These are phyloP conservation scores for Moesziomyces sp. DNA, from an alignment of 1,284 basidiomycete genomes.

Conservation along the genomic window DNA sequence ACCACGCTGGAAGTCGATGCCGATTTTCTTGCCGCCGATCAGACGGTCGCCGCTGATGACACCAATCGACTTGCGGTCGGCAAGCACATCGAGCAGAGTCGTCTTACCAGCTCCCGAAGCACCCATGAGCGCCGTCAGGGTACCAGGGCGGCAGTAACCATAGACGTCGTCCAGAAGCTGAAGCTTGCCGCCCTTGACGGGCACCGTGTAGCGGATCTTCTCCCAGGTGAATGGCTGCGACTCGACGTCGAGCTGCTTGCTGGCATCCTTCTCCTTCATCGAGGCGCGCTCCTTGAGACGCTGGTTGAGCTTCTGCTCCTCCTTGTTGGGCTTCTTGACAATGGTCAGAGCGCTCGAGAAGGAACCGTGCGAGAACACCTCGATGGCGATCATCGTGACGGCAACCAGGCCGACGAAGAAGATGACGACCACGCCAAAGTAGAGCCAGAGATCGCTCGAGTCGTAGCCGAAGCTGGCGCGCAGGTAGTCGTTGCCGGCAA, in stretches of 20 bases:
- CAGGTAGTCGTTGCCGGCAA: constrained; percentile 46
- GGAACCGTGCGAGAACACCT: constrained; percentile 40
- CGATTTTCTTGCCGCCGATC: constrained; percentile 79
- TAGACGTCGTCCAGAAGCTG: constrained; percentile 80
- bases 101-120: constrained; percentile 78
- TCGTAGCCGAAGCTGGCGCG: constrained; percentile 45
- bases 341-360: constrained; percentile 33
- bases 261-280: constrained; percentile 40
- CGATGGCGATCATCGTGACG: constrained; percentile 57
- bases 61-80: constrained; percentile 80
- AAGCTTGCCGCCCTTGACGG: constrained; percentile 73
- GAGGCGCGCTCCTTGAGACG: constrained; percentile 43
- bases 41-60: constrained; percentile 82
- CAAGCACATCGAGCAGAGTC: constrained; percentile 80
- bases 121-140: constrained; percentile 78
- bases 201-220: constrained; percentile 69
- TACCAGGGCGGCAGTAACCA: constrained; percentile 82
- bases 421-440: constrained; percentile 54
- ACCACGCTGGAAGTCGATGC: constrained; percentile 77
- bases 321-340: constrained; percentile 54
- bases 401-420: constrained; percentile 57
- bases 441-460: constrained; percentile 32
- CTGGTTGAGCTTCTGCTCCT: constrained; percentile 52
- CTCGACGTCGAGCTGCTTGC: constrained; percentile 42
- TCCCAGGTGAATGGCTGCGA: constrained; percentile 69